Percentiles rank a stretch among this genome's conserved stretches.
phyloP scores from a whole-genome alignment of 2,329 filamentous ascomycete genomes.

The Beauveria rudraprayagi region DNA sequence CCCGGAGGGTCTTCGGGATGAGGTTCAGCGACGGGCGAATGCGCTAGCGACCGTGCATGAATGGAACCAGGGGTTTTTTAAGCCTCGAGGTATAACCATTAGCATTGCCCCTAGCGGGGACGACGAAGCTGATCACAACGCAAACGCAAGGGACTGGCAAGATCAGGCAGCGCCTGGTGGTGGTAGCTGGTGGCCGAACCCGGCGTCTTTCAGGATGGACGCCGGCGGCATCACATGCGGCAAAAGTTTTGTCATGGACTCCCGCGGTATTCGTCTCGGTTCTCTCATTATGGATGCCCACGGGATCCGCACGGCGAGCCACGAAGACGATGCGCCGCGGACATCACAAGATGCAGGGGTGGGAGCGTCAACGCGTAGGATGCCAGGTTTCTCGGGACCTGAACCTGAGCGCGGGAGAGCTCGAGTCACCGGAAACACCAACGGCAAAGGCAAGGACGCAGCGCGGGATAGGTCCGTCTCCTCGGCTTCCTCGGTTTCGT shows the following conservation, averaged over 20 bases:
- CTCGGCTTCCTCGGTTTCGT: slow-evolving; percentile 25
- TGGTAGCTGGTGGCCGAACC: background rate
- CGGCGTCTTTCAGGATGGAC: slow-evolving; percentile 30
- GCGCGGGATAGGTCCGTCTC: slow-evolving; percentile 29
- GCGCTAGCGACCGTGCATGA: slow-evolving; percentile 37
- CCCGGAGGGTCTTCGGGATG: slow-evolving; percentile 7
- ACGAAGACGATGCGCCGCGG: background rate
- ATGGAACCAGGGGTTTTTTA: slow-evolving; percentile 52
- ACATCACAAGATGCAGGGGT: background rate
- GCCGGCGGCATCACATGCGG: slow-evolving; percentile 36
- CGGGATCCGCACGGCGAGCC: slow-evolving; percentile 24
- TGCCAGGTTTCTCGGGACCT: background rate
- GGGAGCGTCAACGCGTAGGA: background rate
- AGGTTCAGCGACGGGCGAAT: slow-evolving; percentile 21
- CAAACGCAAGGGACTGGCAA: background rate
- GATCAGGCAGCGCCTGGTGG: slow-evolving; percentile 1
- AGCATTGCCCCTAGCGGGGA: slow-evolving; percentile 20
- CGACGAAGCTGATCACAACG: background rate
- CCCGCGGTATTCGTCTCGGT: slow-evolving; percentile 38
- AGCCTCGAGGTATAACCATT: slow-evolving; percentile 39
- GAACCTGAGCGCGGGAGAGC: background rate
- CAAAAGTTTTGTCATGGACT: slow-evolving; percentile 34
- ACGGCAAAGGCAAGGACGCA: slow-evolving; percentile 11
- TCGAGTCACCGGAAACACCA: background rate
- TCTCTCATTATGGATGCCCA: slow-evolving; percentile 33